Conservation (phyloP, 345 rosid genomes). For the Ceriops zippeliana region DNA sequence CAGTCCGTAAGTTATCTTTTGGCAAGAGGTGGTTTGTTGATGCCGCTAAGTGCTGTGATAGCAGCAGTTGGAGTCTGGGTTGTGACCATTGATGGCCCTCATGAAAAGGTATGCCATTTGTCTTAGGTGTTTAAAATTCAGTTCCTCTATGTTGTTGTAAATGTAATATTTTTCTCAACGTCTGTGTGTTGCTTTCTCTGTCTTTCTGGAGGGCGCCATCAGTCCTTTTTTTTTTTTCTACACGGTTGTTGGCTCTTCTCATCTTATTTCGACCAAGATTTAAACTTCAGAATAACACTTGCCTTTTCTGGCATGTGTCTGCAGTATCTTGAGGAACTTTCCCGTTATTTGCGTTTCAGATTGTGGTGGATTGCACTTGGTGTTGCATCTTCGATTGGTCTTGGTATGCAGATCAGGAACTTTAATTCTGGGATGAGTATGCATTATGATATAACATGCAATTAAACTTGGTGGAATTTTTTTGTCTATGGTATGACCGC, state of each 20-base stretch:
- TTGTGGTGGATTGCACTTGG: slow-evolving; percentile 98
- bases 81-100: slow-evolving; percentile 74
- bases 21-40: slow-evolving; percentile 68
- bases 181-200: no score
- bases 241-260: neutral
- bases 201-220: no score
- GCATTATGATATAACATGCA: no score
- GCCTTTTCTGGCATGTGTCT: slow-evolving; percentile 15
- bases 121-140: no score
- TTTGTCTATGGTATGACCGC: no score
- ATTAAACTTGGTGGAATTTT: no score
- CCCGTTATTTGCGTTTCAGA: slow-evolving; percentile 55
- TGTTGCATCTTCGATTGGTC: slow-evolving; percentile 98
- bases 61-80: slow-evolving; percentile 48
- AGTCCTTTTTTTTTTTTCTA: no score
- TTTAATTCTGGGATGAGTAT: neutral
- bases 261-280: neutral
- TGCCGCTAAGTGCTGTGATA: slow-evolving; percentile 45
- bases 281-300: neutral
- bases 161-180: no score
- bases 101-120: slow-evolving; percentile 60
- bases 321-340: slow-evolving; percentile 83
- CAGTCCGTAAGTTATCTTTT: slow-evolving; percentile 46
- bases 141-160: no score
- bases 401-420: slow-evolving; percentile 54